phyloP scores from a whole-genome alignment of 73 alveolate genomes.

The Paramecium bursaria region DNA sequence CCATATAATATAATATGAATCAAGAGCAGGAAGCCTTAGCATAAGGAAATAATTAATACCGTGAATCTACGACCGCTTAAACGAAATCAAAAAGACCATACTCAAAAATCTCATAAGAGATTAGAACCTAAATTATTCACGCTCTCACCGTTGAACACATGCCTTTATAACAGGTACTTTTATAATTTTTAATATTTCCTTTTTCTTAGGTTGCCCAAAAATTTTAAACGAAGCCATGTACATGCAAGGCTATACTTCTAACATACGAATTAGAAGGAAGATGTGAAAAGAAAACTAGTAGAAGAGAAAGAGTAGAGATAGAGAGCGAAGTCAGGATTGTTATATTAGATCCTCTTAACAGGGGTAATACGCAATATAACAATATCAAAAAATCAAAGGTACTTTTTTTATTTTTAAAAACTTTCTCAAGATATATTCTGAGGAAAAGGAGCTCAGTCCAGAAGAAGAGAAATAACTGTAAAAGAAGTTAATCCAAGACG shows the following conservation, averaged over 20 bases:
- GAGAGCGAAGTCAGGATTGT: constrained; percentile 4
- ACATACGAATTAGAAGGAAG: constrained; percentile 55
- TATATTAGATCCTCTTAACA: constrained; percentile 13
- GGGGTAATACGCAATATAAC: neutral
- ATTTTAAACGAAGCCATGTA: constrained; percentile 14
- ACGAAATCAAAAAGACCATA: constrained; percentile 32
- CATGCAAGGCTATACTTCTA: constrained; percentile 45
- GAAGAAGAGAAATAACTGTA: neutral
- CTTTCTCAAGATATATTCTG: constrained; percentile 56
- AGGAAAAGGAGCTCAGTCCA: constrained; percentile 21
- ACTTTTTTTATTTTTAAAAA: neutral
- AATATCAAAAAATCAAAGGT: constrained; percentile 11
- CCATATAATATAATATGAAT: neutral
- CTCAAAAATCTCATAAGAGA: neutral
- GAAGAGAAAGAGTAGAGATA: constrained; percentile 55
- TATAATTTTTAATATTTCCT: neutral
- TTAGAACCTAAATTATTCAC: constrained; percentile 32
- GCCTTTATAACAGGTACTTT: constrained; percentile 21
- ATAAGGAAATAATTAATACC: no score
- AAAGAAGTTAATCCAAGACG: constrained; percentile 29
- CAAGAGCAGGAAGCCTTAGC: neutral
- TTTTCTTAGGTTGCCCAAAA: constrained; percentile 24
- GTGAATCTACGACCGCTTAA: neutral
- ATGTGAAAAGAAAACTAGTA: constrained; percentile 43
- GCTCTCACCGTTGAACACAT: constrained; percentile 12